Evolutionary conservation across 345 rosid genomes (phyloP).

Genomic region (Conringia planisiliqua): DNA sequence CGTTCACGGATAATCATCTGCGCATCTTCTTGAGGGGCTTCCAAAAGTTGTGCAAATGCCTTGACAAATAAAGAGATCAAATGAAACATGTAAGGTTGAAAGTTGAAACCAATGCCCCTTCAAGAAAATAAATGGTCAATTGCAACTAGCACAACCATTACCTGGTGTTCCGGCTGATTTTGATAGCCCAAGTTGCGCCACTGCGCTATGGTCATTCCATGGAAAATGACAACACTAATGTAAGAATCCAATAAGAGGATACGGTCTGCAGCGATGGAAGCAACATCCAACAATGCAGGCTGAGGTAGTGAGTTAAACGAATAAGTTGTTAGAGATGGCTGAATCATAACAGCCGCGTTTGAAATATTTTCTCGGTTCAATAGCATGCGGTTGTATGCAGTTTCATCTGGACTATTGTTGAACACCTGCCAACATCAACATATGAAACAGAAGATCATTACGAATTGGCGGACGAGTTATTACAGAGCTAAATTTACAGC

Average conservation of each 20-base stretch:
- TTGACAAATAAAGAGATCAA: constrained; percentile 4
- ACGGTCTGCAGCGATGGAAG: constrained; percentile 88
- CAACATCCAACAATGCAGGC: constrained; percentile 92
- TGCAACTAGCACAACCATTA: constrained; percentile 26
- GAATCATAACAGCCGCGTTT: constrained; percentile 57
- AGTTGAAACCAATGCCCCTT: neutral
- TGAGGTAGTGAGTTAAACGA: constrained; percentile 83
- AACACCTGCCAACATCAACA: constrained; percentile 35
- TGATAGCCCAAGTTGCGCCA: constrained; percentile 99
- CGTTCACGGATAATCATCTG: constrained; percentile 73
- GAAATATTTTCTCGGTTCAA: constrained; percentile 31
- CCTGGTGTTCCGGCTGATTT: constrained; percentile 90
- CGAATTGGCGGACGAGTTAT: neutral
- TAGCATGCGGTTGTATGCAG: constrained; percentile 35
- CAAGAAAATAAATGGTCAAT: neutral
- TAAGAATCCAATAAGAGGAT: constrained; percentile 93
- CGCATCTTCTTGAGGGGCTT: constrained; percentile 85
- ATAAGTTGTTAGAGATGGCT: constrained; percentile 88
- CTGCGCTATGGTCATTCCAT: constrained; percentile 99
- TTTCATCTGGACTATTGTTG: constrained; percentile 42
- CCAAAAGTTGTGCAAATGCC: constrained; percentile 71
- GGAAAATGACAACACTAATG: constrained; percentile 88
- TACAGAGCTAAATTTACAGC: neutral
- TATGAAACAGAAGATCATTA: neutral
- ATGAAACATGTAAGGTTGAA: constrained; percentile 7